These are phyloP conservation scores for Rhodotorula sp. DNA, from an alignment of 1,284 basidiomycete genomes.

Conservation along the genomic window DNA sequence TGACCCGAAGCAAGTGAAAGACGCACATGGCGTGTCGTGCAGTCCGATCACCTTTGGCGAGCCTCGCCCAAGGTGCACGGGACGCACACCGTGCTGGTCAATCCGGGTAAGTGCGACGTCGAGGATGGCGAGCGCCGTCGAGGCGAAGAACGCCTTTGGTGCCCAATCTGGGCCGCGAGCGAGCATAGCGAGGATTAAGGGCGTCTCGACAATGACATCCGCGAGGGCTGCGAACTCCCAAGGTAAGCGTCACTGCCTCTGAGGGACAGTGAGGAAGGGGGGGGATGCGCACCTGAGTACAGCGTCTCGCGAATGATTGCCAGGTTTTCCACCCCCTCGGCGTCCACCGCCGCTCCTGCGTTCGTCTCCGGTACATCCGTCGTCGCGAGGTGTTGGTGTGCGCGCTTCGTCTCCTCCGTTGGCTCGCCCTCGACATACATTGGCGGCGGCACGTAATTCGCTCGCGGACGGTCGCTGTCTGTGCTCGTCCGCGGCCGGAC, in stretches of 20 bases:
- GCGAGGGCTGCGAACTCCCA: slow-evolving; percentile 59
- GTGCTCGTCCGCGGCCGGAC: slow-evolving; percentile 28
- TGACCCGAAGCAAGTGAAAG: too few species aligned
- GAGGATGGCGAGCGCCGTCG: slow-evolving; percentile 70
- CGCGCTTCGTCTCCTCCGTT: slow-evolving; percentile 15
- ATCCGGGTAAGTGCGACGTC: slow-evolving; percentile 62
- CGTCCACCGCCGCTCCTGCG: not conserved
- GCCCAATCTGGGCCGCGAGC: slow-evolving; percentile 57
- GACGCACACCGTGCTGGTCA: slow-evolving; percentile 58
- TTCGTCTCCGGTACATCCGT: not conserved
- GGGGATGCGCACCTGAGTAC: slow-evolving; percentile 52
- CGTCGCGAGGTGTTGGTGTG: not conserved
- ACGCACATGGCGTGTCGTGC: slow-evolving; percentile 21
- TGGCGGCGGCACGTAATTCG: slow-evolving; percentile 16
- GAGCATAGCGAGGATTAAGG: slow-evolving; percentile 61
- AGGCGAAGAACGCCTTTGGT: slow-evolving; percentile 71
- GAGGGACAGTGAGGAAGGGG: slow-evolving; percentile 50
- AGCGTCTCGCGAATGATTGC: slow-evolving; percentile 72
- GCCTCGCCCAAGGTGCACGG: slow-evolving; percentile 60
- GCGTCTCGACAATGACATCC: slow-evolving; percentile 63
- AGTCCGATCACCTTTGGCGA: slow-evolving; percentile 60
- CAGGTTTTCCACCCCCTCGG: slow-evolving; percentile 15
- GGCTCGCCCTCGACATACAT: slow-evolving; percentile 14
- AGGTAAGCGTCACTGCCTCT: not conserved
- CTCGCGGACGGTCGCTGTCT: not conserved